A percentile compares a stretch with the other conserved stretches of the same genome.
phyloP scores from a whole-genome alignment of 805 yeast genomes.

The Sungouiozyma ichnusensis region DNA sequence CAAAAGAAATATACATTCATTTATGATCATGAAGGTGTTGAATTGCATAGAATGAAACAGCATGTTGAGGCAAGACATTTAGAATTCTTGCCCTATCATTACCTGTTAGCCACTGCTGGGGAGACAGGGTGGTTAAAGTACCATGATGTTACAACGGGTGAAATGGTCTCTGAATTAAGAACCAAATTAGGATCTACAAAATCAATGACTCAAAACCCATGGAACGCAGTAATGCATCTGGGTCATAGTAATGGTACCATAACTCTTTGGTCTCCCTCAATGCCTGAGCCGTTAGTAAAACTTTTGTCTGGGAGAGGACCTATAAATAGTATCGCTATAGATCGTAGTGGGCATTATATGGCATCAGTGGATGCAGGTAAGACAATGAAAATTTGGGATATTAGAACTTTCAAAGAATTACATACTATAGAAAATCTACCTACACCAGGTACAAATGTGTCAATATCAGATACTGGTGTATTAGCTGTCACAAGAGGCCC shows the following conservation, averaged over 20 bases:
- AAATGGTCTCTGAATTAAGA: conserved; percentile 67
- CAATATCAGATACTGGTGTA: conserved; percentile 80
- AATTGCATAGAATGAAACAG: conserved; percentile 81
- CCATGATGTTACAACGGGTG: conserved; percentile 93
- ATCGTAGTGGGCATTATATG: conserved; percentile 90
- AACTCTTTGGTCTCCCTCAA: conserved; percentile 85
- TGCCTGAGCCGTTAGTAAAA: conserved; percentile 77
- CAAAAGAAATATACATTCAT: conserved; percentile 91
- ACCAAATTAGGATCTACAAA: conserved; percentile 88
- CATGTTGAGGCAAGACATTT: conserved; percentile 77
- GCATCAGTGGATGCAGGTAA: conserved; percentile 85
- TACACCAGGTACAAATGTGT: conserved; percentile 72
- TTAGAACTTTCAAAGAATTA: conserved; percentile 68
- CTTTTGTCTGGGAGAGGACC: conserved; percentile 80
- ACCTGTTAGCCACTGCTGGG: conserved; percentile 77
- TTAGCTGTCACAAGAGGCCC: conserved; percentile 93
- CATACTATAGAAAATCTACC: conserved; percentile 55
- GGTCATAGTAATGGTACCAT: conserved; percentile 93
- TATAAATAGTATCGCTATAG: conserved; percentile 71
- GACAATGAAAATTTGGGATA: conserved; percentile 83
- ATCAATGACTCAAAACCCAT: conserved; percentile 82
- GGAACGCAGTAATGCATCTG: conserved; percentile 89
- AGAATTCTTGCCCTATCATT: conserved; percentile 90
- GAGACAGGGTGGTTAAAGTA: conserved; percentile 80
- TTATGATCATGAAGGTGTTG: conserved; percentile 84